Evolutionary conservation across 2,329 filamentous ascomycete genomes (phyloP), one percentile per base, ranked within the genome.

Genomic region (Beauveria varroae): DNA sequence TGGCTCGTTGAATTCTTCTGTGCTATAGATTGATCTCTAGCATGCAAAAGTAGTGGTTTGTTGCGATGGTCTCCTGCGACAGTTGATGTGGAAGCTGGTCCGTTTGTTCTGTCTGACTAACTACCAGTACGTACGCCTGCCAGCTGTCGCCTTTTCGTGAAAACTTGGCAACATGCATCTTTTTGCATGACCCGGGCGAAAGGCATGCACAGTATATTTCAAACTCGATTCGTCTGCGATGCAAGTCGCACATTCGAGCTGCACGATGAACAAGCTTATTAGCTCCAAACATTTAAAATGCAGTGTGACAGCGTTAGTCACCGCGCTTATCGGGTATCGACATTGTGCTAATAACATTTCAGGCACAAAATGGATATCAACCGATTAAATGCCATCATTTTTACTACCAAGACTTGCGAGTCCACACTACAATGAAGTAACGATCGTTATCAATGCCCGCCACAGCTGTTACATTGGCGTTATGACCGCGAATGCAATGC

Each of bases 401-500:
- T 37, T 37, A 16, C 30, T 34, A 5, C 5, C 34, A 12, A 16
- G 12, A 6, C 37, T 55, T 34, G 41, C 41, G 20, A 18, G 20
- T 37, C 14, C 24, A 41, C 18, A 22, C 34, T 20, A 18, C 22
- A n/a, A 18, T 43, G 30, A 57, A 22, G 55, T 26, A 10, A 37
- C 40, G n/a, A 18, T 52, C 9, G 37, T 28, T 28, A 30, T 58
- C 46, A n/a, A 34, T 47, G 47, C n/a, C 47, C 37, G 57, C 57
- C 16, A 14, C 30, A 44, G 20, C 34, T 46, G 37, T 24, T 8
- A 59, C 57, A 8, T 22, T 26, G 47, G 24, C 40, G 44, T 43
- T 44, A 59, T 30, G n/a, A 5, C 43, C 26, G 50, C 62, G 46
- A 30, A 37, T 37, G 53, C 61, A 63, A 63, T 58, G 58, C 62